A percentile compares a stretch with the other conserved stretches of the same genome.
Conservation (phyloP, 495 filamentous ascomycete species). For the Penicillium argentinense region DNA sequence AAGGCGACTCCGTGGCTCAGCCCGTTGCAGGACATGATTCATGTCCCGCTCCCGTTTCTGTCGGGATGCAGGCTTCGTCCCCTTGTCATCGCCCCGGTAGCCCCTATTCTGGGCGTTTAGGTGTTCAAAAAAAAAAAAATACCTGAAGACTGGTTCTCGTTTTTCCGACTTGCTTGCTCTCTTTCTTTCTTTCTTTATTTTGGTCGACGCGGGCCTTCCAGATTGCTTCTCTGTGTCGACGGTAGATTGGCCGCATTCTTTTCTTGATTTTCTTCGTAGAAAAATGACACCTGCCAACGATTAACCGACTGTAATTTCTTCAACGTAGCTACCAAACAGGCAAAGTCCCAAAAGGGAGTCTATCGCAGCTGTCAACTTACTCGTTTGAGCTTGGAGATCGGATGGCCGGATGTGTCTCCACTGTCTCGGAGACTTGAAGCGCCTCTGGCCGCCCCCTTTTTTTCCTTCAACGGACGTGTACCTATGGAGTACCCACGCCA, state of each 20-base stretch:
- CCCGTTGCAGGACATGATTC: conserved; percentile 11
- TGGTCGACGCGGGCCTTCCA: too few relatives aligned
- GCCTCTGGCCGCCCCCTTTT: conserved; percentile 21
- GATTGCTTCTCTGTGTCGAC: too few relatives aligned
- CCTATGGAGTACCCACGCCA: neutral
- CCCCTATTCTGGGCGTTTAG: too few relatives aligned
- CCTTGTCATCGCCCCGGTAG: conserved; percentile 1
- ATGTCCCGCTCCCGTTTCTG: conserved; percentile 12
- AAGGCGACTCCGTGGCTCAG: neutral
- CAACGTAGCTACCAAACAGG: neutral
- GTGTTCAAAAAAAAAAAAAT: too few relatives aligned
- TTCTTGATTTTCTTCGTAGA: too few relatives aligned
- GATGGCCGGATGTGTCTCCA: conserved; percentile 33
- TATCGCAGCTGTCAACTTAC: conserved; percentile 35
- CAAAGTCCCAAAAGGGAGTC: neutral
- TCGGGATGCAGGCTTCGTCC: conserved; percentile 9
- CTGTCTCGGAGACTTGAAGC: conserved; percentile 24
- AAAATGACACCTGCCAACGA: too few relatives aligned
- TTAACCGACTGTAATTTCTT: too few relatives aligned
- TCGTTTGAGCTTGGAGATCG: conserved; percentile 33
- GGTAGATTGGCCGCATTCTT: too few relatives aligned
- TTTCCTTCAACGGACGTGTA: neutral
- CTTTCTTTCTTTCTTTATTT: too few relatives aligned
- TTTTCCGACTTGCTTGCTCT: too few relatives aligned
- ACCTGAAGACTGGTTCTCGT: too few relatives aligned